Evolutionary conservation across 2,329 filamentous ascomycete genomes (phyloP), one percentile per base, ranked within the genome.

Genomic region (Fusarium avenaceum): DNA sequence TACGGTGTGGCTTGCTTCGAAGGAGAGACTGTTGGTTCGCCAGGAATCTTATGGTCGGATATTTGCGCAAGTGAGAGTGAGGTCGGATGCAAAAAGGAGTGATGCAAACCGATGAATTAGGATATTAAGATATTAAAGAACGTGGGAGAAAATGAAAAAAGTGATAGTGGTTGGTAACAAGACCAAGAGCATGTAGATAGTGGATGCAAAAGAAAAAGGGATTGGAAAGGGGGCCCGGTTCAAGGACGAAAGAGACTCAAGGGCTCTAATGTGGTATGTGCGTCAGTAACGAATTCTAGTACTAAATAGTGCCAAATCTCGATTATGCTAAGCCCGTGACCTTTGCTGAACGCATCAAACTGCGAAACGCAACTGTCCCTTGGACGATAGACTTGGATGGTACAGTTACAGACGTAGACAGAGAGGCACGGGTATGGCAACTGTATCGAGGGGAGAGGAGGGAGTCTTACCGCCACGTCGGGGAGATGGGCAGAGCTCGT

Each of bases 101-200:
- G 74, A 76, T 78, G 75, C 77, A 80, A 78, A 76, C 78, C 79
- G 76, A 79, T 77, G 76, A 76, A 80, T 81, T 78, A 82, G 76
- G 80, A 76, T 80, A 84, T 86, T 87, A 87, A 76, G 76, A 74
- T 84, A 87, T 87, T 87, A 87, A 87, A 72, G 85, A 87, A 81
- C 78, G 85, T 86, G 82, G 84, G 83, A 74, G 78, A 72, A 75
- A 79, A 77, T 71, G 74, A 82, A 88, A 88, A 79, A 85, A 88
- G 83, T 85, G 86, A 85, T 83, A 76, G 79, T 83, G 84, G 84
- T 82, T 81, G 80, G 80, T 61, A 78, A 77, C 72, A 77, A 78
- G 78, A 80, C 80, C 80, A 78, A 78, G 76, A 80, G 79, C 80
- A 82, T 82, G 80, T 57, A 69, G 61, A 71, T 73, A 75, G 72